Percentiles rank a stretch among this genome's conserved stretches.
These are phyloP conservation scores for Spiromastix sp. DNA, from an alignment of 2,329 filamentous ascomycete species.

Conservation along the genomic window DNA sequence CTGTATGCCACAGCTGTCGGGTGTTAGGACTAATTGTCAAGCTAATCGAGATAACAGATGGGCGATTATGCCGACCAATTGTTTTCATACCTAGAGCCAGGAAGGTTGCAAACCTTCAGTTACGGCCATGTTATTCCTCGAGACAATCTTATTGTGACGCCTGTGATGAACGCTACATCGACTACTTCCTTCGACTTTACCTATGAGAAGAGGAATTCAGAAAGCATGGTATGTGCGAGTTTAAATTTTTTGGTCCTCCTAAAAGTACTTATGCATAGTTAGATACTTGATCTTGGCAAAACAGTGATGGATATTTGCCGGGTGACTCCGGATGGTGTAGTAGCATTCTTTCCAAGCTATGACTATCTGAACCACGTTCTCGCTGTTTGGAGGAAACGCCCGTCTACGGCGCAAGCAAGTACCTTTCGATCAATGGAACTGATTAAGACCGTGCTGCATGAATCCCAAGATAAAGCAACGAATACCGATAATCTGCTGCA, in stretches of 20 bases:
- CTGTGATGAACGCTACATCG: slow-evolving; percentile 44
- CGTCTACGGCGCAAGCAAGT: slow-evolving; percentile 18
- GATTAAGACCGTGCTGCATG: slow-evolving; percentile 41
- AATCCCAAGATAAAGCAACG: slow-evolving; percentile 34
- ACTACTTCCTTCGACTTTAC: slow-evolving; percentile 70
- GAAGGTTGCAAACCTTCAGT: slow-evolving; percentile 67
- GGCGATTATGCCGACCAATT: slow-evolving; percentile 79
- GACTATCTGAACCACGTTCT: slow-evolving; percentile 72
- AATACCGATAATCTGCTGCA: slow-evolving; percentile 59
- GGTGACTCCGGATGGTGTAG: slow-evolving; percentile 74
- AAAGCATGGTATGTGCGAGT: slow-evolving; percentile 43
- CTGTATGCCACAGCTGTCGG: slow-evolving; percentile 36
- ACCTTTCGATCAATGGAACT: slow-evolving; percentile 22
- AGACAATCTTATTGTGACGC: slow-evolving; percentile 69
- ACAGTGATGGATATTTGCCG: slow-evolving; percentile 62
- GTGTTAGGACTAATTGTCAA: slow-evolving; percentile 3
- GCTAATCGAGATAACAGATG: slow-evolving; percentile 42
- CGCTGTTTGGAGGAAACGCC: slow-evolving; percentile 45
- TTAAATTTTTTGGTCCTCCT: not conserved
- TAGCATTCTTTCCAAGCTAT: slow-evolving; percentile 95
- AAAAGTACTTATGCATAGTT: not conserved
- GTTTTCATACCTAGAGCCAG: slow-evolving; percentile 59
- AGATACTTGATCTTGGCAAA: slow-evolving; percentile 62
- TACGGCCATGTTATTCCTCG: slow-evolving; percentile 89
- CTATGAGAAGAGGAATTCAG: slow-evolving; percentile 64